phyloP scores from a whole-genome alignment of 257 asterid genomes.

The Haberlea rhodopensis region DNA sequence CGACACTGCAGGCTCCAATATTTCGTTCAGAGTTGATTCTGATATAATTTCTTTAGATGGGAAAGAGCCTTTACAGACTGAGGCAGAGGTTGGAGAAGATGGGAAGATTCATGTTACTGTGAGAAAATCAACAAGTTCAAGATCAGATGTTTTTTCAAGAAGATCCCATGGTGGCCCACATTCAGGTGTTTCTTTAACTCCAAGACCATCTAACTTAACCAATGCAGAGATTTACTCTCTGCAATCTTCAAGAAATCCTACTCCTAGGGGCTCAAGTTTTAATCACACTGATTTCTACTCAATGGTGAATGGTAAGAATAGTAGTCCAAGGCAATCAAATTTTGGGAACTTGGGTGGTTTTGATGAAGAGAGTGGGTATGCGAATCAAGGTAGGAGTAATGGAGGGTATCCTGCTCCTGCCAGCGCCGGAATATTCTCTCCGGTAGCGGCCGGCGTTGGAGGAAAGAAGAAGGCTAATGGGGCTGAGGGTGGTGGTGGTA shows the following conservation, averaged over 20 bases:
- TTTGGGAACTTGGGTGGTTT: conserved; percentile 40
- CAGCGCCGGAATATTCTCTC: conserved; percentile 81
- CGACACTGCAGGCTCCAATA: conserved; percentile 55
- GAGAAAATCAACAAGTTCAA: conserved; percentile 53
- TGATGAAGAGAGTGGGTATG: conserved; percentile 59
- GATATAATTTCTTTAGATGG: conserved; percentile 63
- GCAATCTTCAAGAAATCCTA: conserved; percentile 63
- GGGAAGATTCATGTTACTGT: conserved; percentile 70
- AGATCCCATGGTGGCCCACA: conserved; percentile 46
- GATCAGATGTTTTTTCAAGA: conserved; percentile 55
- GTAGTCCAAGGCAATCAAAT: conserved; percentile 53
- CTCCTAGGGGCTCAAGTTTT: conserved; percentile 62
- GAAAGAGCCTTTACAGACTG: conserved; percentile 53
- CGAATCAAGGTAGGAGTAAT: conserved; percentile 39
- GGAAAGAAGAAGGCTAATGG: conserved; percentile 67
- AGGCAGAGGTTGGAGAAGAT: conserved; percentile 64
- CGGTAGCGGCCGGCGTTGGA: conserved; percentile 49
- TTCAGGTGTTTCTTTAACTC: conserved; percentile 46
- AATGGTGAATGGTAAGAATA: conserved; percentile 51
- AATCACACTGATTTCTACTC: conserved; percentile 55
- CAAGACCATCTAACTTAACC: conserved; percentile 58
- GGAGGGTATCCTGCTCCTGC: conserved; percentile 78
- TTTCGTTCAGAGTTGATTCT: conserved; percentile 59
- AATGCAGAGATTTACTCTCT: conserved; percentile 68
- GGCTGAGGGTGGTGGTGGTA: conserved; percentile 53